A percentile compares a stretch with the other conserved stretches of the same genome.
phyloP scores from a whole-genome alignment of 2,329 filamentous ascomycete species.

The Sporothrix mexicana region DNA sequence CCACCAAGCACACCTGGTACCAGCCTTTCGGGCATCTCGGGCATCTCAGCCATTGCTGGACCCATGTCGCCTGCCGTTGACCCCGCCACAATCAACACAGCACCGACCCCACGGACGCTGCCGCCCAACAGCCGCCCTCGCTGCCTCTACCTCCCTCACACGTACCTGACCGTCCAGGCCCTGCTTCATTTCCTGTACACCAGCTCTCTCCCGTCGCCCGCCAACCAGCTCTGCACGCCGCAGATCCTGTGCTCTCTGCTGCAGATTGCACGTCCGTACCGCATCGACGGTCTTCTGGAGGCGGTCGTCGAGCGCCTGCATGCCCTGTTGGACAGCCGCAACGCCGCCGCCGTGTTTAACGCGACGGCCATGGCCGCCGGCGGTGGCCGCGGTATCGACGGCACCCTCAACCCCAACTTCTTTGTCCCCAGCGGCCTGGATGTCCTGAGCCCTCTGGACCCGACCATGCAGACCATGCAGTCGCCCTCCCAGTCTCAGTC shows the following conservation, averaged over 20 bases:
- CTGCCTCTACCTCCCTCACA: conserved; percentile 92
- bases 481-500: conserved; percentile 29
- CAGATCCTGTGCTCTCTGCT: conserved; percentile 95
- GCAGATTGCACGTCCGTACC: conserved; percentile 91
- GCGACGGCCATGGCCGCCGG: conserved; percentile 97
- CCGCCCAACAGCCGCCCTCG: conserved; percentile 74
- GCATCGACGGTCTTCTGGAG: conserved; percentile 89
- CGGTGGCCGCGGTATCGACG: conserved; percentile 82
- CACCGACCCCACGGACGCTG: conserved; percentile 62
- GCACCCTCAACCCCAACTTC: conserved; percentile 66
- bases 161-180: conserved; percentile 84
- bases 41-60: conserved; percentile 29
- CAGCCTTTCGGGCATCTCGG: conserved; percentile 48
- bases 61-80: conserved; percentile 49
- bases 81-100: conserved; percentile 57
- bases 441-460: conserved; percentile 43
- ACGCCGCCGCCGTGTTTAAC: conserved; percentile 96
- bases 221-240: conserved; percentile 82
- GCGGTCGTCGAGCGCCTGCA: conserved; percentile 91
- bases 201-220: conserved; percentile 77
- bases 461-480: conserved; percentile 35
- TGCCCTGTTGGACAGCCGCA: conserved; percentile 85
- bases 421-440: conserved; percentile 60
- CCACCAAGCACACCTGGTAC: conserved; percentile 54
- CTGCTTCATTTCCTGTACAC: conserved; percentile 94